Percentiles rank a stretch among this genome's conserved stretches.
Evolutionary conservation across 331 rosid species (phyloP).

Genomic region (Dryas integrifolia): DNA sequence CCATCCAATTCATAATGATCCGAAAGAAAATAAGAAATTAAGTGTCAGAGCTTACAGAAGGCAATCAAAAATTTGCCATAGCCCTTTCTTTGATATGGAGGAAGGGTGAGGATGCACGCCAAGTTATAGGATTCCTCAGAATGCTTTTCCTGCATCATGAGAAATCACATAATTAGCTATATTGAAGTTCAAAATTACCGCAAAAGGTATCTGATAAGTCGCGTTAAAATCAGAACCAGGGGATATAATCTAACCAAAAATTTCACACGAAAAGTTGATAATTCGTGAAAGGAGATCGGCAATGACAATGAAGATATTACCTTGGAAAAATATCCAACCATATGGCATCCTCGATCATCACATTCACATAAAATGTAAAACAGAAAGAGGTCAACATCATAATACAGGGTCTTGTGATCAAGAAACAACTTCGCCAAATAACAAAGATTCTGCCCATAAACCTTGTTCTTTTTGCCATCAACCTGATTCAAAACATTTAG

Average conservation of each 20-base stretch:
- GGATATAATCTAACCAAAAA: constrained; percentile 10
- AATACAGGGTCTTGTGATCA: constrained; percentile 98
- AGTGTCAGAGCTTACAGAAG: constrained; percentile 61
- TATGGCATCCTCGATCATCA: constrained; percentile 99
- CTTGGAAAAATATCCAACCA: constrained; percentile 99
- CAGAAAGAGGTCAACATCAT: constrained; percentile 95
- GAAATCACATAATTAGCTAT: neutral
- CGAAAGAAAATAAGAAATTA: neutral
- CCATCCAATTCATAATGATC: neutral
- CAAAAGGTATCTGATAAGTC: neutral
- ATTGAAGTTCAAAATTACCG: neutral
- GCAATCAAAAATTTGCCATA: constrained; percentile 97
- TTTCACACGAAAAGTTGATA: neutral
- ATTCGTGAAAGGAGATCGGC: neutral
- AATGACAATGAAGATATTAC: constrained; percentile 34
- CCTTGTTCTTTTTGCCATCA: constrained; percentile 98
- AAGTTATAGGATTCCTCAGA: constrained; percentile 96
- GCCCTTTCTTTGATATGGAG: constrained; percentile 99
- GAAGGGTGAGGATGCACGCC: constrained; percentile 98
- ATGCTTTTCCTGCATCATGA: constrained; percentile 82
- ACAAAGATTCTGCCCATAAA: constrained; percentile 97
- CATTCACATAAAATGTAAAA: constrained; percentile 93
- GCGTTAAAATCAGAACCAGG: neutral
- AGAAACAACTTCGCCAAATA: constrained; percentile 95
- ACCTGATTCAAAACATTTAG: constrained; percentile 55